Evolutionary conservation across 331 rosid species (phyloP).

Genomic region (Arachis monticola): DNA sequence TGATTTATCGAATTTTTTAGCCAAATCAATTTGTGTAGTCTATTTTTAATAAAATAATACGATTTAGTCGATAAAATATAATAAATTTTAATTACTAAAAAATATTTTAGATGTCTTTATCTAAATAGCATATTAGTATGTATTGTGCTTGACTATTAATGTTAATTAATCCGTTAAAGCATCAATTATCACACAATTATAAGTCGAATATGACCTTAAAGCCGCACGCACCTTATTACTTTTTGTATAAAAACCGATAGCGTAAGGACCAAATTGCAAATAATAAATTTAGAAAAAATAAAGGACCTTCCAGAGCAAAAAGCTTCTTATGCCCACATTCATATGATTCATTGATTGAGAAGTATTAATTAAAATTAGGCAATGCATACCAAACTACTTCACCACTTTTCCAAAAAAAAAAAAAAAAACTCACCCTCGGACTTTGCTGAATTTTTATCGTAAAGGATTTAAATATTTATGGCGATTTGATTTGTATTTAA

Average conservation of each 20-base stretch:
- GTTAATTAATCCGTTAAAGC: constrained; percentile 21
- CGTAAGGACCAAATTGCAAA: constrained; percentile 15
- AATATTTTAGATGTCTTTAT: too few species aligned
- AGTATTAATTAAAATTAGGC: constrained; percentile 12
- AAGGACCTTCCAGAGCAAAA: constrained; percentile 28
- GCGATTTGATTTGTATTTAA: too few species aligned
- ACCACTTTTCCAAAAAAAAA: background rate
- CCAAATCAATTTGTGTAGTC: accelerated
- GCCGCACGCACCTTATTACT: background rate
- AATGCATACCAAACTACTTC: constrained; percentile 35
- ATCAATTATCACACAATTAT: background rate
- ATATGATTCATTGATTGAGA: constrained; percentile 7
- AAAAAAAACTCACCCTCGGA: constrained; percentile 23
- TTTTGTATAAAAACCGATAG: background rate
- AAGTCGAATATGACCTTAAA: constrained; percentile 18
- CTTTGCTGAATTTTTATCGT: constrained; percentile 23
- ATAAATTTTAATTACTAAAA: too few species aligned
- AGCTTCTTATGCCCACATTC: constrained; percentile 7
- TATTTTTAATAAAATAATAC: too few species aligned
- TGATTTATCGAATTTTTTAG: too few species aligned
- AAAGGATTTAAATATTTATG: background rate
- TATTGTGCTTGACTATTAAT: constrained; percentile 12
- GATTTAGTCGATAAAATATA: too few species aligned
- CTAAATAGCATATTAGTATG: too few species aligned
- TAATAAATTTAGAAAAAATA: background rate